These are phyloP conservation scores for Ophiostoma angusticollis DNA, from an alignment of 2,329 filamentous ascomycete species.

Conservation along the genomic window DNA sequence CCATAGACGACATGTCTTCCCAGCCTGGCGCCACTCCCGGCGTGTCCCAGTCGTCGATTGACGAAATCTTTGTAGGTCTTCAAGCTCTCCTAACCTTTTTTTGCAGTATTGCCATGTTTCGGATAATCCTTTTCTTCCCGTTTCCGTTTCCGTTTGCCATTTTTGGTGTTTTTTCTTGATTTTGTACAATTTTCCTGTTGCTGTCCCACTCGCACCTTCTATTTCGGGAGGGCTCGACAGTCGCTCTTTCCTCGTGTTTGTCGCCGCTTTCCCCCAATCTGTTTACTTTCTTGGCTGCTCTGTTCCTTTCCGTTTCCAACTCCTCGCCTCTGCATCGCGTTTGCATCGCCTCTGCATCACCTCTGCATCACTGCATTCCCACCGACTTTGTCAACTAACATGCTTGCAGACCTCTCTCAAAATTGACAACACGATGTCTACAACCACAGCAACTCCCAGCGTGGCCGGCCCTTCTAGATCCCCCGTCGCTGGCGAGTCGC, in stretches of 20 bases:
- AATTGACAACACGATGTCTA: conserved; percentile 40
- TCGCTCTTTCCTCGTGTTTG: conserved; percentile 1
- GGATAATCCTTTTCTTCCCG: neutral
- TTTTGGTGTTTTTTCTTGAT: neutral
- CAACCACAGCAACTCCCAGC: neutral
- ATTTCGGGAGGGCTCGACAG: neutral
- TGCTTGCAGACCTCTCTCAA: conserved; percentile 49
- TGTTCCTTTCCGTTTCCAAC: neutral
- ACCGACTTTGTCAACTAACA: conserved; percentile 1
- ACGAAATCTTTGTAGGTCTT: conserved; percentile 10
- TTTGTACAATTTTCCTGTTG: neutral
- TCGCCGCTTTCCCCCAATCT: no score
- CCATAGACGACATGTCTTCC: conserved; percentile 6
- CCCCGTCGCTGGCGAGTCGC: conserved; percentile 14
- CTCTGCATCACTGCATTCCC: neutral
- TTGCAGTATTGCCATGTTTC: neutral
- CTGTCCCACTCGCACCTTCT: conserved; percentile 6
- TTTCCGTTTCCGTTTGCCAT: neutral
- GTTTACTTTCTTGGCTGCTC: neutral
- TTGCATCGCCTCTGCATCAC: conserved; percentile 16
- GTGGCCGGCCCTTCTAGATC: neutral
- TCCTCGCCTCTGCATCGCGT: conserved; percentile 1
- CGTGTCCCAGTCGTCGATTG: conserved; percentile 5
- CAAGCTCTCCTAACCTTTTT: neutral
- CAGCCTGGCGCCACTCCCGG: neutral